Conservation (phyloP, 148 eudicot species). For the Cornus kousa region DNA sequence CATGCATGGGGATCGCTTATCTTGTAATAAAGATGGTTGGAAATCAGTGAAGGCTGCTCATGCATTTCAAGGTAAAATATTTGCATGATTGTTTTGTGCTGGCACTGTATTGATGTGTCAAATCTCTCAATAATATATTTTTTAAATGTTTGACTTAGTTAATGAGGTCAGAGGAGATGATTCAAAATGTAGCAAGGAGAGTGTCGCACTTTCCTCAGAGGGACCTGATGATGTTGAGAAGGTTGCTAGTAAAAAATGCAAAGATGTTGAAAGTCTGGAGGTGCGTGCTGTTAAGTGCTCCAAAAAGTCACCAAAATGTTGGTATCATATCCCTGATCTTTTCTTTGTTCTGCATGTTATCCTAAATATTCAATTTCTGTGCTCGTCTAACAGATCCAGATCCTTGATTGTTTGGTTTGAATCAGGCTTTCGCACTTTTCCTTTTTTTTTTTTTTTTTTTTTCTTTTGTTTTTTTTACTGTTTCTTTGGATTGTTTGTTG, state of each 20-base stretch:
- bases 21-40: slow-evolving; percentile 14
- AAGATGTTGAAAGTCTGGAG: slow-evolving; percentile 21
- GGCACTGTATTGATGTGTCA: slow-evolving; percentile 1
- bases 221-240: slow-evolving; percentile 28
- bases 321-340: slow-evolving; percentile 15
- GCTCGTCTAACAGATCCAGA: neutral
- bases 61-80: slow-evolving; percentile 34
- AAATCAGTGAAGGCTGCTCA: slow-evolving; percentile 23
- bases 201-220: slow-evolving; percentile 11
- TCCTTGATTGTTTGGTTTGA: neutral
- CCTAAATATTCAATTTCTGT: neutral
- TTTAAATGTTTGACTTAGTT: slow-evolving; percentile 6
- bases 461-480: neutral
- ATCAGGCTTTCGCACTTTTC: neutral
- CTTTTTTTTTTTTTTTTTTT: too few species aligned
- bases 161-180: slow-evolving; percentile 17
- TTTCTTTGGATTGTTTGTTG: slow-evolving; percentile 2
- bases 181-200: slow-evolving; percentile 23
- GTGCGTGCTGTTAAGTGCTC: slow-evolving; percentile 12
- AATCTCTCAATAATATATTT: neutral
- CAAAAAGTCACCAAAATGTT: slow-evolving; percentile 35
- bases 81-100: neutral
- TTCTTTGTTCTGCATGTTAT: neutral
- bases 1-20: slow-evolving; percentile 14
- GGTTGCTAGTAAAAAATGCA: slow-evolving; percentile 19